A percentile compares a stretch with the other conserved stretches of the same genome.
Conservation (phyloP, 2,329 filamentous ascomycete genomes). For the Fusarium camptoceras region DNA sequence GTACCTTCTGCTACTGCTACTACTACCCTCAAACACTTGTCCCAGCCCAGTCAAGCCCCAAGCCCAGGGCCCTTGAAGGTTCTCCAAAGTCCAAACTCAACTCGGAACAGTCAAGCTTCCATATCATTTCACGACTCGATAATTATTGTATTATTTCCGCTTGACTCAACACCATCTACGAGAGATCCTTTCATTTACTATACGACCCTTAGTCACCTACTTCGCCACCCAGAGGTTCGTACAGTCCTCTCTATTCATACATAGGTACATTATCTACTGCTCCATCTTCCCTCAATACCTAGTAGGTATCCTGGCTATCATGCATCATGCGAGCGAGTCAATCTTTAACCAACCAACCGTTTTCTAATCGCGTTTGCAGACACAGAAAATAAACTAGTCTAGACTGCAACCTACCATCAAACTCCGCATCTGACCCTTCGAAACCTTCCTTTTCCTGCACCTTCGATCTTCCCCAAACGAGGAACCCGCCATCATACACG, state of each 20-base stretch:
- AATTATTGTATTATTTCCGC: slow-evolving; percentile 1
- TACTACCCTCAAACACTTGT: background rate
- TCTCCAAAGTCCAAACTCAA: slow-evolving; percentile 11
- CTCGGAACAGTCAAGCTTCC: slow-evolving; percentile 18
- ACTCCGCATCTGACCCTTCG: slow-evolving; percentile 14
- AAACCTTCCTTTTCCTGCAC: background rate
- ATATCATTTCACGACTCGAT: background rate
- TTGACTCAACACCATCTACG: slow-evolving; percentile 11
- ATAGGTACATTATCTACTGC: background rate
- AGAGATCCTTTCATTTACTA: background rate
- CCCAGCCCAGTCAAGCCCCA: slow-evolving; percentile 12
- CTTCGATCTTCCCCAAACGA: background rate
- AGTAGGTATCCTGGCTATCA: slow-evolving; percentile 32
- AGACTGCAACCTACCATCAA: slow-evolving; percentile 22
- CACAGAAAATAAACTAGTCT: slow-evolving; percentile 17
- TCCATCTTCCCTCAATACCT: background rate
- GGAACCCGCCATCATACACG: background rate
- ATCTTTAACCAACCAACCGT: slow-evolving; percentile 40
- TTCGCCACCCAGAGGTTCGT: slow-evolving; percentile 17
- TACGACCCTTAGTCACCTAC: background rate
- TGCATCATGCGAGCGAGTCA: slow-evolving; percentile 44
- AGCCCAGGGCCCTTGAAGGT: slow-evolving; percentile 1
- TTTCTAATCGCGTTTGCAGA: slow-evolving; percentile 44
- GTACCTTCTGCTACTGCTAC: background rate
- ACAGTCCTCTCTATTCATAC: background rate